Percentiles rank a stretch among this genome's conserved stretches.
These are phyloP conservation scores for Cladosporium sp. DNA, from an alignment of 2,329 filamentous ascomycete genomes.

Conservation along the genomic window DNA sequence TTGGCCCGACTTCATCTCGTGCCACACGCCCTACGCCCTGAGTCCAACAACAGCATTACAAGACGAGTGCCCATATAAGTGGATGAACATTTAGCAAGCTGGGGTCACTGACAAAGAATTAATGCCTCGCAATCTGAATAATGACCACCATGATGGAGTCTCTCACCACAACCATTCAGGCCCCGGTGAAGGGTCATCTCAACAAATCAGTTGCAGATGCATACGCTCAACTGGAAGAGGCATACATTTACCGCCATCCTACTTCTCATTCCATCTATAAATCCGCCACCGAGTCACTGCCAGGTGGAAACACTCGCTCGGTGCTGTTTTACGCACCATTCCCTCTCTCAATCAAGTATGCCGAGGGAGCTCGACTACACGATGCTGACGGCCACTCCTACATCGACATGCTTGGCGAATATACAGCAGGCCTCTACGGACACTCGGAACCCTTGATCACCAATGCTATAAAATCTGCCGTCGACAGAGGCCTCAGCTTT, in stretches of 20 bases:
- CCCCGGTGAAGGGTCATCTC: too few relatives aligned
- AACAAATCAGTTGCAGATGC: not conserved
- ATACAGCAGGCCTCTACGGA: conserved; percentile 59
- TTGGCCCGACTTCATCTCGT: too few relatives aligned
- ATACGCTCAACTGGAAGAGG: not conserved
- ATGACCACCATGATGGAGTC: too few relatives aligned
- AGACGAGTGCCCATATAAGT: too few relatives aligned
- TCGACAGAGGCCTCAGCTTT: conserved; percentile 47
- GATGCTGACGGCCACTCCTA: conserved; percentile 38
- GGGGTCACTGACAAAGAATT: too few relatives aligned
- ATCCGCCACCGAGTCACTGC: conserved; percentile 27
- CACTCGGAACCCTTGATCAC: conserved; percentile 55
- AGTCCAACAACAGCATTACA: too few relatives aligned
- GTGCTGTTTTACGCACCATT: conserved; percentile 33
- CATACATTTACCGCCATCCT: conserved; percentile 3
- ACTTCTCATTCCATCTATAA: conserved; percentile 21
- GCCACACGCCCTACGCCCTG: too few relatives aligned
- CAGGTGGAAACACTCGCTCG: conserved; percentile 35
- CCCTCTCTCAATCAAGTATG: conserved; percentile 30
- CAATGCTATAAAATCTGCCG: conserved; percentile 43
- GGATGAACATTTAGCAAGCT: too few relatives aligned
- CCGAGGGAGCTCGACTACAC: conserved; percentile 22
- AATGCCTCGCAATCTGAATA: too few relatives aligned
- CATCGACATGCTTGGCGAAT: conserved; percentile 57
- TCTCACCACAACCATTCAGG: too few relatives aligned